Percentiles rank a stretch among this genome's conserved stretches.
Evolutionary conservation across 2,329 filamentous ascomycete species (phyloP).

Genomic region (Bipolaris zeicola): DNA sequence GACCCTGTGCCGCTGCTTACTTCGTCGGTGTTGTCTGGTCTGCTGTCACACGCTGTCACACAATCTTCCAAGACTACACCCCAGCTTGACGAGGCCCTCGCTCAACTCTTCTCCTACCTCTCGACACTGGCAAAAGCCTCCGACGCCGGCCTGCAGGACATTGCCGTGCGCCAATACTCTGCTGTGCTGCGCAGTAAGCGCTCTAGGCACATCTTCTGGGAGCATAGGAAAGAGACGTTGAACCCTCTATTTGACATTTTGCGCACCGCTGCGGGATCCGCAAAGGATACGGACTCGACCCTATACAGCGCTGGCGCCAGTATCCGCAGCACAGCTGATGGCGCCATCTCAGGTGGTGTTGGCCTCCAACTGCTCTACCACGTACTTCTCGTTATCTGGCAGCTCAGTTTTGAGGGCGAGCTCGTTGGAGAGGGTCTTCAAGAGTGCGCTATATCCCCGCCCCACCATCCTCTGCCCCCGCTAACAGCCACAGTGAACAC

Average conservation of each 20-base stretch:
- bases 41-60: slow-evolving; percentile 70
- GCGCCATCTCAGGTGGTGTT: slow-evolving; percentile 74
- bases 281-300: slow-evolving; percentile 69
- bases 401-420: slow-evolving; percentile 85
- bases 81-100: slow-evolving; percentile 76
- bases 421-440: slow-evolving; percentile 80
- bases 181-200: slow-evolving; percentile 76
- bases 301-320: slow-evolving; percentile 59
- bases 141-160: slow-evolving; percentile 91
- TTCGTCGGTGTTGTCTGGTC: slow-evolving; percentile 80
- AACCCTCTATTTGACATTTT: slow-evolving; percentile 82
- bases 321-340: slow-evolving; percentile 66
- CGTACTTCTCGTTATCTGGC: slow-evolving; percentile 91
- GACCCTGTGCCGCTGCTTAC: slow-evolving; percentile 89
- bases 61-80: slow-evolving; percentile 63
- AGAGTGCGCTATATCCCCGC: slow-evolving; percentile 62
- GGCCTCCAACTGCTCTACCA: slow-evolving; percentile 93
- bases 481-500: slow-evolving; percentile 71
- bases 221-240: slow-evolving; percentile 83
- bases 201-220: slow-evolving; percentile 86
- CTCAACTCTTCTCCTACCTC: slow-evolving; percentile 83
- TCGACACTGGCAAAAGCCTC: slow-evolving; percentile 81
- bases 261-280: slow-evolving; percentile 72
- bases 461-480: background rate
- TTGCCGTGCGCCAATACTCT: slow-evolving; percentile 91